Percentiles rank a stretch among this genome's conserved stretches.
These are phyloP conservation scores for Comarum palustre DNA, from an alignment of 306 rosid genomes.

Conservation along the genomic window DNA sequence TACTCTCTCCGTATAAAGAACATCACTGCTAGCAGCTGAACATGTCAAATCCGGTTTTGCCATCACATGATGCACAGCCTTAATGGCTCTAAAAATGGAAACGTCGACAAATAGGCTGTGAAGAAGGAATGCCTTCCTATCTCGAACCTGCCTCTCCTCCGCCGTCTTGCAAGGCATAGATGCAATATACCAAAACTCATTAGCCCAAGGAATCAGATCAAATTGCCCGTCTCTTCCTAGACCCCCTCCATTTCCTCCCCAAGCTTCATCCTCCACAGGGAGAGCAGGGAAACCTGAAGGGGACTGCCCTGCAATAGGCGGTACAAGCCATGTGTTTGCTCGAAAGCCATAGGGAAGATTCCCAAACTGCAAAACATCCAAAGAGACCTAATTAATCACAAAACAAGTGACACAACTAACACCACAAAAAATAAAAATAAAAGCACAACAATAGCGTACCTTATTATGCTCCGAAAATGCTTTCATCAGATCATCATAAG, in stretches of 20 bases:
- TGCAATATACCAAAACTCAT: constrained; percentile 69
- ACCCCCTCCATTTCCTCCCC: constrained; percentile 99
- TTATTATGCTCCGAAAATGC: constrained; percentile 87
- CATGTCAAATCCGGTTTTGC: constrained; percentile 31
- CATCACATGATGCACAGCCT: constrained; percentile 56
- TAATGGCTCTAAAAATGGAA: constrained; percentile 77
- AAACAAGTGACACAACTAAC: background rate
- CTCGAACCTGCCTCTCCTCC: constrained; percentile 92
- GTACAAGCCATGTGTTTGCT: constrained; percentile 97
- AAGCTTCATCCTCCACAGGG: constrained; percentile 77
- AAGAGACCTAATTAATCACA: constrained; percentile 1
- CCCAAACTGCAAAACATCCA: constrained; percentile 62
- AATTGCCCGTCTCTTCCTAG: constrained; percentile 69
- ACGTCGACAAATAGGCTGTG: constrained; percentile 90
- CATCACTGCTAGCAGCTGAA: constrained; percentile 39
- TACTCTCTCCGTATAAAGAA: constrained; percentile 49
- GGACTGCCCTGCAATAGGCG: constrained; percentile 73
- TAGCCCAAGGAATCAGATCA: constrained; percentile 85
- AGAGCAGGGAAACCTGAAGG: constrained; percentile 69
- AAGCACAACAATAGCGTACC: constrained; percentile 40
- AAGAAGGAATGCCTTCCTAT: constrained; percentile 89
- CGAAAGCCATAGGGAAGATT: constrained; percentile 93
- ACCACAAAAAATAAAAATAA: background rate
- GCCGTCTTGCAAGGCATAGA: constrained; percentile 91
- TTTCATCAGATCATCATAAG: constrained; percentile 75